phyloP scores from a whole-genome alignment of 2,329 filamentous ascomycete species.

The Phaeosphaeriaceae sp. region DNA sequence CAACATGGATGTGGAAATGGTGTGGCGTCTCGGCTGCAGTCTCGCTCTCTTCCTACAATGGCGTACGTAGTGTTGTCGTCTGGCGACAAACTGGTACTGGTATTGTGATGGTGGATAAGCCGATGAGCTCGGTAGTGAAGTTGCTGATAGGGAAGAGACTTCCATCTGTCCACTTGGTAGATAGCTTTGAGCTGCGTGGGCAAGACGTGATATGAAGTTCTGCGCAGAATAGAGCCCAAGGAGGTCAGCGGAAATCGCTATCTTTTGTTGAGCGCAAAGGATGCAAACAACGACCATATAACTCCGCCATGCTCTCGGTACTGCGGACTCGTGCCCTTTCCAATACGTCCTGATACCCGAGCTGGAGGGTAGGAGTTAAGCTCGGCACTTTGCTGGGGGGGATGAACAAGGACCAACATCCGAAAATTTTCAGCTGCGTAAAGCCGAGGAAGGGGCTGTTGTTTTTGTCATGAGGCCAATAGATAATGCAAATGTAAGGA shows the following conservation, averaged over 20 bases:
- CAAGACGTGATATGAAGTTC: conserved; percentile 46
- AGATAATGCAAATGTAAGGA: neutral
- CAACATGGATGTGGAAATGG: conserved; percentile 40
- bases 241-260: conserved; percentile 20
- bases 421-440: conserved; percentile 20
- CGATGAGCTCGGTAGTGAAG: conserved; percentile 23
- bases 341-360: conserved; percentile 18
- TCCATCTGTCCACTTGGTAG: conserved; percentile 48
- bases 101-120: conserved; percentile 27
- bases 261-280: conserved; percentile 8
- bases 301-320: conserved; percentile 23
- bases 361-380: conserved; percentile 29
- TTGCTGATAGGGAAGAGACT: conserved; percentile 34
- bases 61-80: conserved; percentile 31
- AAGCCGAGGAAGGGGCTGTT: conserved; percentile 2
- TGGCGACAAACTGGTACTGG: conserved; percentile 22
- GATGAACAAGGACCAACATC: conserved; percentile 25
- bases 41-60: conserved; percentile 41
- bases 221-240: conserved; percentile 48
- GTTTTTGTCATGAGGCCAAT: neutral
- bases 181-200: conserved; percentile 33
- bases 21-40: conserved; percentile 46
- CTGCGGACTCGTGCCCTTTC: conserved; percentile 16
- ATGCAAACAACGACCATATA: conserved; percentile 19
- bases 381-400: conserved; percentile 31